Evolutionary conservation across 73 alveolate genomes (phyloP), one percentile per base, ranked within the genome.

Genomic region (Tetrahymena elliotti): DNA sequence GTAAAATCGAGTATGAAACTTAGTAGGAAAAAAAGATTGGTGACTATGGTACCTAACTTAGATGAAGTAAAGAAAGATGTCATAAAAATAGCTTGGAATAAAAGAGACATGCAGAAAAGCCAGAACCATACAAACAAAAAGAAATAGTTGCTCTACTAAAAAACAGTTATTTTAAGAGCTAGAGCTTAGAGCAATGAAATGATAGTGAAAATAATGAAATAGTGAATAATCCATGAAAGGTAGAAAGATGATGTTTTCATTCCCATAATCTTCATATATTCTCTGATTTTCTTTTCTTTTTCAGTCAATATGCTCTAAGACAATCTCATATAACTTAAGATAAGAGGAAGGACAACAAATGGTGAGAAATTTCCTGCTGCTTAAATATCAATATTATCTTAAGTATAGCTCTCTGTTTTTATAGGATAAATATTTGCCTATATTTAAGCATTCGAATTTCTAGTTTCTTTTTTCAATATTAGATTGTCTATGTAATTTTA

Each of bases 191-290:
- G 94, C 15, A 97, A 54, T 2, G 99, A 84, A 96, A 97, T 97
- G 36, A 98, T 52, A 16, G 97, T 93, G 93, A 96, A 96, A 31
- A 98, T 97, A 13, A 96, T 83, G 18, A 96, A 53, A 95, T 97
- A 98, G 96, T 95, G 95, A 20, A 96, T 95, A 54, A 98, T 96
- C 98, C 98, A 98, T 0, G 99, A 98, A 34, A 96, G 93, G 98
- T 98, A 98, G 95, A 97, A 98, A 33, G 98, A 96, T 33, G 96
- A 93, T 92, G 97, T 99, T 10, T 96, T 95, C 93, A 98, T 83
- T 36, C 99, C 99, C 99, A 98, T 98, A 95, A 98, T 98, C 98
- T 97, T 98, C 99, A 98, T 98, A 33, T 98, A 97, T 97, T 98
- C 99, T 97, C 98, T 98, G 18, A 97, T 99, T 95, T 95, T 97